Base-by-base conservation (phyloP, 1,284 basidiomycete genomes). In the Athelia sp. region DNA sequence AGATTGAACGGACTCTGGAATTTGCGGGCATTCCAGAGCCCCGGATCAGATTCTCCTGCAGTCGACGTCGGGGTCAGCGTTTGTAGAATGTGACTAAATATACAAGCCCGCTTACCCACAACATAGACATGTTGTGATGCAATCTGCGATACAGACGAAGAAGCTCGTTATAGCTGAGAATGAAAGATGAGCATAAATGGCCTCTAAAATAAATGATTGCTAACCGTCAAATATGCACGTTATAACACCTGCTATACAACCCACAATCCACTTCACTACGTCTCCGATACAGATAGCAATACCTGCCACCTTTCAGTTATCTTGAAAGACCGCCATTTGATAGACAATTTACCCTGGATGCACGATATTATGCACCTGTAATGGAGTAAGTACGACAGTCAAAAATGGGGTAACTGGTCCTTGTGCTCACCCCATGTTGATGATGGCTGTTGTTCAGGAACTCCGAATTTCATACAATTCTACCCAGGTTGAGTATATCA, bases 161-260 rank as follows among this genome's bases (percentile, higher is more conserved):
- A 57, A 68, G 18, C 65, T 65, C 3, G 64, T 61, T 32, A 75
- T 68, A 1, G 61, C 69, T 69, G 52, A 31, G 14, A 50, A 45
- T 19, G 14, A 52, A 42, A 44, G 45, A n/a, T 15, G 15, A 47
- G n/a, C 14, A 36, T 48, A 9, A 10, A 45, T 43, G 8, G 24
- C 29, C 32, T 10, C 36, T 6, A n/a, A 45, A 36, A 43, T 11
- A 14, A 26, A 32, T 19, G 23, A 29, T 8, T 15, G 55, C 69
- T 46, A 46, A 75, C 75, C 64, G 43, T 60, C 66, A 32, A 76
- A 63, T 18, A 76, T 69, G 47, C 73, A 76, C 56, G 74, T 73
- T 26, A 77, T 43, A 43, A 69, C 72, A 4, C 67, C 70, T n/a
- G 67, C 69, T 38, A 77, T 67, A n/a, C 58, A 46, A 13, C 53